phyloP scores from a whole-genome alignment of 2,329 filamentous ascomycete species.

The Aspergillus bombycis region DNA sequence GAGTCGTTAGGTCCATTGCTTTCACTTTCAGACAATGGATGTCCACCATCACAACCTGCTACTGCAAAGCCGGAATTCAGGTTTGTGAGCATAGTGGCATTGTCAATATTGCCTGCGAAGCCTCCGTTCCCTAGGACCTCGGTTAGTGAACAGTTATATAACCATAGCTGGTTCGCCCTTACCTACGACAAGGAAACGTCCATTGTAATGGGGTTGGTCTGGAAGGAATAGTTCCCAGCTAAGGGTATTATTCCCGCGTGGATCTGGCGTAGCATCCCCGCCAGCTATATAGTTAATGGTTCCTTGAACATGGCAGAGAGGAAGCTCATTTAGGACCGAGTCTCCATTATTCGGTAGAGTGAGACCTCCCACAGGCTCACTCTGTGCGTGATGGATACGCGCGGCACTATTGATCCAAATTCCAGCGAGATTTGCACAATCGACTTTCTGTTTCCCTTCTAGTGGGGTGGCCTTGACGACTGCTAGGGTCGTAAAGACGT shows the following conservation, averaged over 20 bases:
- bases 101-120: background rate
- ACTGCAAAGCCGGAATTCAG: background rate
- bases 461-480: background rate
- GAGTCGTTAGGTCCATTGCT: background rate
- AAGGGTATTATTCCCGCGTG: background rate
- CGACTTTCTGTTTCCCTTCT: background rate
- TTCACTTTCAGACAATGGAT: background rate
- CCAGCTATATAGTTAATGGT: background rate
- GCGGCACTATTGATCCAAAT: background rate
- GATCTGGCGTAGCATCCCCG: background rate
- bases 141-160: no score
- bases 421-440: background rate
- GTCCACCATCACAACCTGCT: background rate
- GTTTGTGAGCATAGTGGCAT: background rate
- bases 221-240: background rate
- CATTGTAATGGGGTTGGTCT: background rate
- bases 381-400: background rate
- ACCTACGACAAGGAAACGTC: background rate
- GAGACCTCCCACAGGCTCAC: background rate
- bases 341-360: background rate
- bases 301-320: background rate
- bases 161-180: accelerated
- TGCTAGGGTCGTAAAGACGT: background rate
- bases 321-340: background rate
- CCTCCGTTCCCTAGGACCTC: background rate